These are phyloP conservation scores for Aspergillus nomiae DNA, from an alignment of 2,329 filamentous ascomycete genomes.

Conservation along the genomic window DNA sequence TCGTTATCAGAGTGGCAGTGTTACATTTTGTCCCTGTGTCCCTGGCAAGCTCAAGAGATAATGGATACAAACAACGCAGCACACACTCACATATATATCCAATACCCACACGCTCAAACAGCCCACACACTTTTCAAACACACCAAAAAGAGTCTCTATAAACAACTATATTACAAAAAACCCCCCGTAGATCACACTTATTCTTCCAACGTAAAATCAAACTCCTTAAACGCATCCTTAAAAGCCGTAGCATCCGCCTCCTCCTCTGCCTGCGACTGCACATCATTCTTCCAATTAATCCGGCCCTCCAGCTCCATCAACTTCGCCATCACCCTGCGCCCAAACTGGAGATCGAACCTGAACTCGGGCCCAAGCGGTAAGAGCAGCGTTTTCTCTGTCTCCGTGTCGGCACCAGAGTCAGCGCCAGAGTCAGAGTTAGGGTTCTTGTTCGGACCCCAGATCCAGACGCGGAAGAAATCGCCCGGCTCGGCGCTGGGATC, in stretches of 20 bases:
- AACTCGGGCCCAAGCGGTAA: conserved; percentile 71
- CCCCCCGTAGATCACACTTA: background rate
- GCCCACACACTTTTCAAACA: background rate
- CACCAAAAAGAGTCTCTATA: background rate
- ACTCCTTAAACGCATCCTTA: conserved; percentile 77
- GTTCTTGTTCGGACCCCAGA: conserved; percentile 59
- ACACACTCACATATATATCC: background rate
- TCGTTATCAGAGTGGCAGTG: background rate
- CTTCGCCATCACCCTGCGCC: conserved; percentile 83
- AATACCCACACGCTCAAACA: background rate
- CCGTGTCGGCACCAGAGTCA: conserved; percentile 8
- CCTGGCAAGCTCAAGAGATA: background rate
- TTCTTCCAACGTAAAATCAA: conserved; percentile 72
- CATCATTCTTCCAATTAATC: conserved; percentile 82
- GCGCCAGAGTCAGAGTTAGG: conserved; percentile 6
- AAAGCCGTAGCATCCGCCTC: conserved; percentile 75
- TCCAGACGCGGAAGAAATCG: conserved; percentile 79
- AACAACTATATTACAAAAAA: background rate
- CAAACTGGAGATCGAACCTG: conserved; percentile 89
- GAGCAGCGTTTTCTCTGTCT: conserved; percentile 66
- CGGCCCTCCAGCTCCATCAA: conserved; percentile 77
- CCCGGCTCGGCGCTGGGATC: conserved; percentile 47
- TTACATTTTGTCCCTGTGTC: background rate
- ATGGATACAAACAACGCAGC: background rate
- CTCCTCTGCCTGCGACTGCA: conserved; percentile 77